These are phyloP conservation scores for Komagataella ulmi DNA, from an alignment of 805 yeast genomes.

Conservation along the genomic window DNA sequence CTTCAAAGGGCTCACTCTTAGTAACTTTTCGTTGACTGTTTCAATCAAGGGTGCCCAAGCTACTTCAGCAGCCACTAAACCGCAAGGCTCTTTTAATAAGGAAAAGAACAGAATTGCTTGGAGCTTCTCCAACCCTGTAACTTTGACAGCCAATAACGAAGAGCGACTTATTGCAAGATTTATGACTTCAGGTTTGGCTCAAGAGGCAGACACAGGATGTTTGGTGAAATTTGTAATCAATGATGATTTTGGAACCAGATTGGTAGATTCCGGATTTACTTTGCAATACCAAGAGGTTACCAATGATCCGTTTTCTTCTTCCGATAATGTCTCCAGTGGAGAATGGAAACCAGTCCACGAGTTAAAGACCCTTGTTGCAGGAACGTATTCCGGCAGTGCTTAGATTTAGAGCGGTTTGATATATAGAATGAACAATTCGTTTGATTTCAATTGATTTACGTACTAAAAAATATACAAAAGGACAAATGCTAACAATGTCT, in stretches of 20 bases:
- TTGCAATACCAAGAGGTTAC: constrained; percentile 2
- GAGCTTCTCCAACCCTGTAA: constrained; percentile 39
- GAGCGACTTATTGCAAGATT: constrained; percentile 79
- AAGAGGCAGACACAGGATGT: constrained; percentile 66
- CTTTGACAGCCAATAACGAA: constrained; percentile 25
- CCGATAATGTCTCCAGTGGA: constrained; percentile 8
- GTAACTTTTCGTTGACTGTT: constrained; percentile 50
- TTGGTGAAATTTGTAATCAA: constrained; percentile 48
- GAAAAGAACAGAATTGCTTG: constrained; percentile 82
- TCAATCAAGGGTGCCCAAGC: constrained; percentile 50
- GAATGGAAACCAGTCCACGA: constrained; percentile 27
- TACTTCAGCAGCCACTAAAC: constrained; percentile 73
- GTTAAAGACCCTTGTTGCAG: constrained; percentile 32
- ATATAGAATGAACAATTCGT: neutral
- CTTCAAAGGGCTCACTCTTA: constrained; percentile 23
- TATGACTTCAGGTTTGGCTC: constrained; percentile 56
- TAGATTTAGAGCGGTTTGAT: neutral
- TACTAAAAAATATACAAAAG: neutral
- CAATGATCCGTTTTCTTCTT: constrained; percentile 21
- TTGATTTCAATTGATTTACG: neutral
- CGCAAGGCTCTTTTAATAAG: constrained; percentile 81
- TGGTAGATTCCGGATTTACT: constrained; percentile 14
- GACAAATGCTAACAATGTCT: neutral
- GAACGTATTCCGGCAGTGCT: constrained; percentile 20
- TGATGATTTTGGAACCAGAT: constrained; percentile 24